A percentile compares a stretch with the other conserved stretches of the same genome.
These are phyloP conservation scores for Clarireedia hainanense DNA, from an alignment of 2,329 filamentous ascomycete genomes.

Conservation along the genomic window DNA sequence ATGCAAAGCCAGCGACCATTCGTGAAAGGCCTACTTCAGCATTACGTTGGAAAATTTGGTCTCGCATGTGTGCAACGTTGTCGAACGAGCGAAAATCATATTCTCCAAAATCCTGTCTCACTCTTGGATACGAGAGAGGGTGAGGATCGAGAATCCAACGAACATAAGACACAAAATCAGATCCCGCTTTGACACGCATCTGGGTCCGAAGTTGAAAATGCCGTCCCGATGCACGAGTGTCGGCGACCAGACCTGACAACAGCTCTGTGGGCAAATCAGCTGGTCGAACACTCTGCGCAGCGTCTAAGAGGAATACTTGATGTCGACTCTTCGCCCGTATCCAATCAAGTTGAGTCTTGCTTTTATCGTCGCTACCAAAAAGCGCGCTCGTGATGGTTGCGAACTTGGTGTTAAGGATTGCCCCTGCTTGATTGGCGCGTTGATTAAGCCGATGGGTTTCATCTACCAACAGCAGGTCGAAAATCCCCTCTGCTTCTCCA, in stretches of 20 bases:
- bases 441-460: constrained; percentile 13
- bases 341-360: constrained; percentile 13
- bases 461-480: no score
- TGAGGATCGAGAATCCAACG: constrained; percentile 12
- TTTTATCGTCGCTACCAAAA: constrained; percentile 11
- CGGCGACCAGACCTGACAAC: constrained; percentile 9
- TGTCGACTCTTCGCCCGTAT: constrained; percentile 11
- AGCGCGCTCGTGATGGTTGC: constrained; percentile 11
- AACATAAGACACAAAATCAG: constrained; percentile 13
- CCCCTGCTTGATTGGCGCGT: constrained; percentile 11
- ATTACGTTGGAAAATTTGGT: constrained; percentile 11
- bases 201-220: constrained; percentile 14
- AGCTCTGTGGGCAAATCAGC: constrained; percentile 11
- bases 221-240: constrained; percentile 11
- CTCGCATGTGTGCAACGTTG: constrained; percentile 12
- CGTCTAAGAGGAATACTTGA: constrained; percentile 13
- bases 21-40: constrained; percentile 12
- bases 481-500: constrained; percentile 11
- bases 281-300: constrained; percentile 13
- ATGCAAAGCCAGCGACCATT: constrained; percentile 12
- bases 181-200: constrained; percentile 13
- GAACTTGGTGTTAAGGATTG: constrained; percentile 12
- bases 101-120: constrained; percentile 11
- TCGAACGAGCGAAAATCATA: constrained; percentile 14
- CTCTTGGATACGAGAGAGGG: constrained; percentile 8